Percentiles rank a stretch among this genome's conserved stretches.
These are phyloP conservation scores for Suillus lakei DNA, from an alignment of 768 basidiomycete genomes.

Conservation along the genomic window DNA sequence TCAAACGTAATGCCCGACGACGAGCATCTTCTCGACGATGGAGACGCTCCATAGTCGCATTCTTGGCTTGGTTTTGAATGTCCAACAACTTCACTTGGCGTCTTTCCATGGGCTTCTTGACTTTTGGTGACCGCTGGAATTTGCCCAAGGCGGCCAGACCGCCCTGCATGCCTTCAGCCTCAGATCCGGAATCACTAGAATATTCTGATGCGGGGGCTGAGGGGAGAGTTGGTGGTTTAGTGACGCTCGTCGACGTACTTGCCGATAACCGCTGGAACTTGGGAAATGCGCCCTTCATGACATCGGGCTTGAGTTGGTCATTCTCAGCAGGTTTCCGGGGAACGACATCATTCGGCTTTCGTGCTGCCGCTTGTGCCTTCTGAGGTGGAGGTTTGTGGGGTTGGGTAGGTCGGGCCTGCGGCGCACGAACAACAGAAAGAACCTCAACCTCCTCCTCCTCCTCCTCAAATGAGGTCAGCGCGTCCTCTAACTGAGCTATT, in stretches of 20 bases:
- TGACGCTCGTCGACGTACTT: conserved; percentile 36
- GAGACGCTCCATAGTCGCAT: conserved; percentile 53
- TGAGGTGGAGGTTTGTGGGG: conserved; percentile 22
- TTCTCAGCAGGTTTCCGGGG: conserved; percentile 22
- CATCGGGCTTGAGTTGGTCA: conserved; percentile 39
- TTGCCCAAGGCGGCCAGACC: conserved; percentile 59
- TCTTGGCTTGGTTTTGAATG: conserved; percentile 46
- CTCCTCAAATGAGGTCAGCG: conserved; percentile 68
- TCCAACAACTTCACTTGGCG: conserved; percentile 70
- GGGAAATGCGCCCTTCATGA: conserved; percentile 41
- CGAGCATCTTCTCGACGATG: conserved; percentile 65
- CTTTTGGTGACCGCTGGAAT: conserved; percentile 63
- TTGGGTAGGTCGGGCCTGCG: conserved; percentile 12
- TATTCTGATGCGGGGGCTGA: conserved; percentile 33
- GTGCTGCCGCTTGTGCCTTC: conserved; percentile 22
- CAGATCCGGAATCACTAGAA: conserved; percentile 53
- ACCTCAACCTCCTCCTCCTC: conserved; percentile 65
- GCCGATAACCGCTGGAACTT: conserved; percentile 46
- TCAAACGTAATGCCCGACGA: conserved; percentile 66
- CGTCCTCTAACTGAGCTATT: conserved; percentile 66
- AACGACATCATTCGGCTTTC: neutral
- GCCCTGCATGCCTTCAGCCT: conserved; percentile 49
- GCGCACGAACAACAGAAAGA: conserved; percentile 39
- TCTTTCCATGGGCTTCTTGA: conserved; percentile 60
- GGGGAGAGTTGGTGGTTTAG: conserved; percentile 27